Conservation (phyloP, 2,329 filamentous ascomycete genomes). For the Neospermospora avenae region DNA sequence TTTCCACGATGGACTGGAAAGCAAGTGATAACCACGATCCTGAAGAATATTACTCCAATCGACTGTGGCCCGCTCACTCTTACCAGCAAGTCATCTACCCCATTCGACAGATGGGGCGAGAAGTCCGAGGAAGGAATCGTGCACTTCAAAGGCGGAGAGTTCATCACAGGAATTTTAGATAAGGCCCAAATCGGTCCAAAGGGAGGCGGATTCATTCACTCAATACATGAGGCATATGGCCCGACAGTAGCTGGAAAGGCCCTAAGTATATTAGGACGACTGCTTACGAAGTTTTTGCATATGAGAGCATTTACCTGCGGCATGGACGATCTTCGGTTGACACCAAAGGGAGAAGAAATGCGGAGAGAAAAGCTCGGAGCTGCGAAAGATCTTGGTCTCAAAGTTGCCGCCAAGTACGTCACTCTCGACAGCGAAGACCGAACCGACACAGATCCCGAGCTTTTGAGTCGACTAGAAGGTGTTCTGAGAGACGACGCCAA, state of each 20-base stretch:
- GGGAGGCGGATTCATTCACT: slow-evolving; percentile 83
- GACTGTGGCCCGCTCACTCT: slow-evolving; percentile 76
- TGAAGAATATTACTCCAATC: slow-evolving; percentile 84
- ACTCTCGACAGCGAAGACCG: slow-evolving; percentile 66
- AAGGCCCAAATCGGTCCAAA: slow-evolving; percentile 92
- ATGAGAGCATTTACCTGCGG: slow-evolving; percentile 97
- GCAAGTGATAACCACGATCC: slow-evolving; percentile 86
- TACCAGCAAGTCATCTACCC: slow-evolving; percentile 73
- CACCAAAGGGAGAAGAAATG: slow-evolving; percentile 68
- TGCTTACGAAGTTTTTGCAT: slow-evolving; percentile 85
- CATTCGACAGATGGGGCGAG: slow-evolving; percentile 73
- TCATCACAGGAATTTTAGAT: slow-evolving; percentile 88
- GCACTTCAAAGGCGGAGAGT: slow-evolving; percentile 79
- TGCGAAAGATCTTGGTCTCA: slow-evolving; percentile 67
- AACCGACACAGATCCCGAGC: slow-evolving; percentile 63
- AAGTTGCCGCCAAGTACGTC: slow-evolving; percentile 85
- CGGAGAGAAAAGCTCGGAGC: slow-evolving; percentile 66
- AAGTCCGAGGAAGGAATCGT: slow-evolving; percentile 77
- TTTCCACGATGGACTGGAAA: slow-evolving; percentile 89
- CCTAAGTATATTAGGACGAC: slow-evolving; percentile 81
- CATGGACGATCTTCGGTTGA: slow-evolving; percentile 91
- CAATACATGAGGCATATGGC: slow-evolving; percentile 90
- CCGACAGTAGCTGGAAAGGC: slow-evolving; percentile 81
- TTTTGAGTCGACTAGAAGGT: slow-evolving; percentile 78
- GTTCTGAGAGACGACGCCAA: slow-evolving; percentile 89